Evolutionary conservation across 1,284 basidiomycete genomes (phyloP).

Genomic region (Stereum hirsutum): DNA sequence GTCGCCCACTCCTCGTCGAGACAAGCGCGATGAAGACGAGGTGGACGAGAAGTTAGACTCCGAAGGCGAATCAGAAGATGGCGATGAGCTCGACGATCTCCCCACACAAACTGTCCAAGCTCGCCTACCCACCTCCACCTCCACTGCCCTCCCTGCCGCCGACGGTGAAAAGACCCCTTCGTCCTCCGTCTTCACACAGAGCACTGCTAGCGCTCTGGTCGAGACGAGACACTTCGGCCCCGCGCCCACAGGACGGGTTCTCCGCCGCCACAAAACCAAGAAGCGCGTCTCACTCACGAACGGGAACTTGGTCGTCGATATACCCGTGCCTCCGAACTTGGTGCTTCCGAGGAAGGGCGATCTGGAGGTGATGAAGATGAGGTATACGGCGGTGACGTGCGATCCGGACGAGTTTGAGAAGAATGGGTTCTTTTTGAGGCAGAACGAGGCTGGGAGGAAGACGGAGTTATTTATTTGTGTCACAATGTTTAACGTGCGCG

Average conservation of each 20-base stretch:
- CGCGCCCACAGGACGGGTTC: conserved; percentile 75
- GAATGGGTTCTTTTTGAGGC: conserved; percentile 75
- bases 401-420: conserved; percentile 86
- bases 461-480: conserved; percentile 79
- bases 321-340: conserved; percentile 78
- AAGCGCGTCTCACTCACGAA: conserved; percentile 67
- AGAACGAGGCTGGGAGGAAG: conserved; percentile 74
- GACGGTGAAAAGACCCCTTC: conserved; percentile 9
- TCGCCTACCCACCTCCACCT: conserved; percentile 3
- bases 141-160: conserved; percentile 10
- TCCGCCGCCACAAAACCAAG: conserved; percentile 83
- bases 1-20: conserved; percentile 63
- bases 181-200: conserved; percentile 12
- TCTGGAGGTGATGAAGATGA: conserved; percentile 91
- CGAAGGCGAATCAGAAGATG: conserved; percentile 22
- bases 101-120: conserved; percentile 1
- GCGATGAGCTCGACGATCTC: conserved; percentile 1
- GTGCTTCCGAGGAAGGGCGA: conserved; percentile 76
- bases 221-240: conserved; percentile 83
- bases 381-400: conserved; percentile 89
- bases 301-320: conserved; percentile 86
- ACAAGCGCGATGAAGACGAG: conserved; percentile 56
- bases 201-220: conserved; percentile 31
- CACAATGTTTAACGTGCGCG: conserved; percentile 59
- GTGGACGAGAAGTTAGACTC: conserved; percentile 45